Conservation (phyloP, 2,329 filamentous ascomycete genomes). For the Penicillium occitanis region DNA sequence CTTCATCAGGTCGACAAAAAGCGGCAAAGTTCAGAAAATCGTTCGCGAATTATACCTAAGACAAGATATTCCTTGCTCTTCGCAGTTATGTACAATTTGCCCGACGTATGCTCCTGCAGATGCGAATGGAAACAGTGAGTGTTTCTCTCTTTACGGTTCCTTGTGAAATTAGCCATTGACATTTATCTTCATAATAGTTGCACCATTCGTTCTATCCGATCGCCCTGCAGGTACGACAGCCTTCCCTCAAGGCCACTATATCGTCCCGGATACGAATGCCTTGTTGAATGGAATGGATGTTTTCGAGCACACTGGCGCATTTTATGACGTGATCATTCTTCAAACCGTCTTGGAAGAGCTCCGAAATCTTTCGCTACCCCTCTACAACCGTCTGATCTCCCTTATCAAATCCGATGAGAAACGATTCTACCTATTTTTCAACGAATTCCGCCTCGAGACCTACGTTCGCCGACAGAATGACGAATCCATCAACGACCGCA, state of each 20-base stretch:
- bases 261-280: constrained; percentile 94
- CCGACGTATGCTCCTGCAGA: constrained; percentile 72
- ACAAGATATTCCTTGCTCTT: constrained; percentile 96
- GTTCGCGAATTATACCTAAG: constrained; percentile 94
- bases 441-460: constrained; percentile 93
- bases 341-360: constrained; percentile 97
- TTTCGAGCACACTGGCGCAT: constrained; percentile 86
- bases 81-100: constrained; percentile 78
- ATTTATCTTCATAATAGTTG: constrained; percentile 51
- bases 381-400: constrained; percentile 89
- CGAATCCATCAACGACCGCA: constrained; percentile 93
- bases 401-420: constrained; percentile 95
- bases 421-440: constrained; percentile 98
- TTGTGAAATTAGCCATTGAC: neutral
- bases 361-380: constrained; percentile 84
- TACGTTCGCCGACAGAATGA: constrained; percentile 71
- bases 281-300: constrained; percentile 95
- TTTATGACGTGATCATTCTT: constrained; percentile 94
- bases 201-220: constrained; percentile 84
- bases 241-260: constrained; percentile 86
- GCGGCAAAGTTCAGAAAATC: constrained; percentile 97
- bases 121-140: constrained; percentile 70
- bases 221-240: constrained; percentile 78
- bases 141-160: neutral
- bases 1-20: constrained; percentile 91